Percentiles rank a stretch among this genome's conserved stretches.
Conservation (phyloP, 192 early-diverging fungal genomes). For the Backusella tarrabulga region DNA sequence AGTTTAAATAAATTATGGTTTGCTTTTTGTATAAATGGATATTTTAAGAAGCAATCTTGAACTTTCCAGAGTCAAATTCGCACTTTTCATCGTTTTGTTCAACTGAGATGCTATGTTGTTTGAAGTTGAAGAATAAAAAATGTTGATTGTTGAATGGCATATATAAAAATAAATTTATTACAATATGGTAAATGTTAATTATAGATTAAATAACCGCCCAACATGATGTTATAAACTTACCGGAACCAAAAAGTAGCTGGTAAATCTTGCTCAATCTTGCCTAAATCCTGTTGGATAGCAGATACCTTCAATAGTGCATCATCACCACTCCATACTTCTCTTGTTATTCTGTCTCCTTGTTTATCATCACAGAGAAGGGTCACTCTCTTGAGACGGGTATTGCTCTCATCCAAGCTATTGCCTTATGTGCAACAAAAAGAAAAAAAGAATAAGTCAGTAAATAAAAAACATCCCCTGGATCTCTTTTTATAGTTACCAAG, state of each 20-base stretch:
- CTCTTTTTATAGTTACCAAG: constrained; percentile 18
- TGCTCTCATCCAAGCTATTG: neutral
- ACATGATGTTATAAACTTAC: constrained; percentile 5
- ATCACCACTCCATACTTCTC: neutral
- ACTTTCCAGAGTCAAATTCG: constrained; percentile 6
- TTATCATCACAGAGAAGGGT: neutral
- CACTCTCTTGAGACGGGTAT: neutral
- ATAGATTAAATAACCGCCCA: constrained; percentile 11
- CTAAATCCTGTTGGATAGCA: constrained; percentile 14
- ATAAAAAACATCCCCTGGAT: neutral
- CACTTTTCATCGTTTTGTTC: constrained; percentile 3
- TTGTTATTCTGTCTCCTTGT: neutral
- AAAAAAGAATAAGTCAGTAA: neutral
- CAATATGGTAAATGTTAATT: constrained; percentile 5
- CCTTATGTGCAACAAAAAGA: constrained; percentile 3
- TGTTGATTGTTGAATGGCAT: neutral
- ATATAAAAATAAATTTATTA: neutral
- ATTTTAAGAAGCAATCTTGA: constrained; percentile 4
- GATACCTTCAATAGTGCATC: constrained; percentile 5
- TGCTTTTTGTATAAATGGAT: neutral
- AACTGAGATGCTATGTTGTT: neutral
- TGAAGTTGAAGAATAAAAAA: neutral
- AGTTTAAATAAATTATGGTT: constrained; percentile 9
- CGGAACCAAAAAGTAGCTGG: constrained; percentile 17
- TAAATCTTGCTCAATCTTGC: neutral